Base-by-base conservation (phyloP, 352 stramenopile species). In the Albugo laibachii region DNA sequence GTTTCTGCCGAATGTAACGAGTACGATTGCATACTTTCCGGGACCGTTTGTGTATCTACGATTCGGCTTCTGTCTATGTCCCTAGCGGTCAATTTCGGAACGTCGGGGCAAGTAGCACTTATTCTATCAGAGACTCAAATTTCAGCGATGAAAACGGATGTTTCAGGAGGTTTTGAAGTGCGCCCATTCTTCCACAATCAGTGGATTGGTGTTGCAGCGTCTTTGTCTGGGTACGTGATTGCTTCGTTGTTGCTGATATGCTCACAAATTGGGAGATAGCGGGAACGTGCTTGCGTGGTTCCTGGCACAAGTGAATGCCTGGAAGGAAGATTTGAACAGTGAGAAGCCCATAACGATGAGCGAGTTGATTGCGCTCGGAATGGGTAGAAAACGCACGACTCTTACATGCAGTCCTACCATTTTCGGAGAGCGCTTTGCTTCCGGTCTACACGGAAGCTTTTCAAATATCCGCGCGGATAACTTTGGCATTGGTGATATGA, bases 1-100 rank as follows among this genome's bases (percentile, higher is more conserved):
- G 16, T 14, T 24, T 24, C 3, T 24, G 8, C 3, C 38, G 20
- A 43, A 43, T 43, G 38, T 43, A 8, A 43, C 38, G 38, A 19
- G 38, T 43, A 24, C 16, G 38, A 10, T 21, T 19, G 31, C 18
- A n/a, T 54, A 5, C 15, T 19, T 39, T 40, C 27, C 3, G 35
- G 36, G 35, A 48, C 15, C 24, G 10, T 47, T 2, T 4, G 15
- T 16, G 11, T 16, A 50, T 49, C 13, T n/a, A 34, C 24, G 46
- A 31, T n/a, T 37, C 18, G 31, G 2, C 6, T 31, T 50, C 5
- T 38, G 11, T 0, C 14, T 8, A 15, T 48, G 43, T 13, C 34
- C 47, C 20, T 47, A 85, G 77, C 86, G 54, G 60, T 89, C 14
- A 89, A 86, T 52, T 70, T 89, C 19, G 77, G 77, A 13, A 89